Evolutionary conservation across 345 rosid genomes (phyloP).

Genomic region (thale cress (Arabidopsis thaliana)): TAIR10.1 NC_003070.9:450001-450500

Average conservation of each 20-base stretch:
- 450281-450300: background rate
- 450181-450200: constrained; percentile 67
- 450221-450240: constrained; percentile 73
- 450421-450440: constrained; percentile 24
- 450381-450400: constrained; percentile 28
- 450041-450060: constrained; percentile 57
- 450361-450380: constrained; percentile 28
- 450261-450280: background rate
- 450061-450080: background rate
- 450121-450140: background rate
- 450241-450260: constrained; percentile 49
- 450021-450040: constrained; percentile 76
- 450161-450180: constrained; percentile 64
- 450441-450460: constrained; percentile 33
- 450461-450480: constrained; percentile 4
- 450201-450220: constrained; percentile 79
- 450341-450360: constrained; percentile 27
- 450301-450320: background rate
- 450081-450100: constrained; percentile 26
- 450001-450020: constrained; percentile 87
- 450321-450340: constrained; percentile 10
- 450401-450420: constrained; percentile 5
- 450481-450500: constrained; percentile 18
- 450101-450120: background rate
- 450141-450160: constrained; percentile 68